Conservation (phyloP, 2,329 filamentous ascomycete genomes). For the Cladophialophora chaetospira region DNA sequence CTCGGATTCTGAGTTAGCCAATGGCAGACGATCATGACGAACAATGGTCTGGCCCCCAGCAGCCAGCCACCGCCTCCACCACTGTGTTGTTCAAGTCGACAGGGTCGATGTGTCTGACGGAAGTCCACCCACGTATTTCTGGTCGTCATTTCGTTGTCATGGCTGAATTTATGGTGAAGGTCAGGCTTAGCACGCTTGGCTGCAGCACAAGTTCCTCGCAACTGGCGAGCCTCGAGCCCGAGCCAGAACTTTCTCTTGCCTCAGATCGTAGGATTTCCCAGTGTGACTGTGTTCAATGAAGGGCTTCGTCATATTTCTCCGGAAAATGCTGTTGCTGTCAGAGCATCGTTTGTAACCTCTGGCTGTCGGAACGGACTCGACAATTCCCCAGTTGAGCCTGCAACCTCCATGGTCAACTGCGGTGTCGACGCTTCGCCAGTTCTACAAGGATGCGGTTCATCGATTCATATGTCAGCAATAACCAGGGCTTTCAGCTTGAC, state of each 20-base stretch:
- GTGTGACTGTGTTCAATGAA: constrained; percentile 10
- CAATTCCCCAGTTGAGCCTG: no score
- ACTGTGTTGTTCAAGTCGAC: no score
- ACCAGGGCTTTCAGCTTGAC: constrained; percentile 51
- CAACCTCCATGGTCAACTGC: neutral
- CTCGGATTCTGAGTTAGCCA: no score
- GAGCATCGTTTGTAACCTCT: neutral
- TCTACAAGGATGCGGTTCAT: constrained; percentile 25
- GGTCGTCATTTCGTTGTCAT: neutral
- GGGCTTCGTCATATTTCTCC: neutral
- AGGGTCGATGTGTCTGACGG: neutral
- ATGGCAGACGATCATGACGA: no score
- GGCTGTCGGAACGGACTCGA: no score
- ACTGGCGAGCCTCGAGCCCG: neutral
- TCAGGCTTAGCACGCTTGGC: constrained; percentile 10
- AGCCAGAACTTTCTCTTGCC: neutral
- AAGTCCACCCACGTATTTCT: neutral
- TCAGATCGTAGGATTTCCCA: neutral
- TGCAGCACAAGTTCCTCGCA: neutral
- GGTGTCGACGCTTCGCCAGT: neutral
- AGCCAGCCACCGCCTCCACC: no score
- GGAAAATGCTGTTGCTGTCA: neutral
- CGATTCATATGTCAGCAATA: constrained; percentile 20
- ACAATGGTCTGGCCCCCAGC: no score
- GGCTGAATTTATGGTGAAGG: neutral